Base-by-base conservation (phyloP, 1,284 basidiomycete genomes). In the Takashimella koratensis region DNA sequence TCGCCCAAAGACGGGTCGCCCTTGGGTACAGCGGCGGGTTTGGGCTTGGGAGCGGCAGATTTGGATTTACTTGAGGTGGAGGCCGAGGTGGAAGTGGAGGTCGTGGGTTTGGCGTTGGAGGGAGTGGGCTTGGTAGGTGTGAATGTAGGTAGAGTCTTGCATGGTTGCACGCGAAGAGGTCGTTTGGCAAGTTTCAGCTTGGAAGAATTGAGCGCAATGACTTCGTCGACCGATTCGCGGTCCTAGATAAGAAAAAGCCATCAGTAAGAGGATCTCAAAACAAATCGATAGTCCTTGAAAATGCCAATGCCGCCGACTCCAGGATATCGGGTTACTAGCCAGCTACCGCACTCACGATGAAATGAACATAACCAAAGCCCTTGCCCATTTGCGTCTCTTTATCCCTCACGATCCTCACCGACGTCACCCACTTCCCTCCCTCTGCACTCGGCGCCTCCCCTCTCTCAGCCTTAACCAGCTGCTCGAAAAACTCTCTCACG, bases 361-460 rank as follows among this genome's bases (percentile, higher is more conserved):
- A 92, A 63, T 91, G 86, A 8, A 98, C 86, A 71, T 98, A 98
- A 10, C 87, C 94, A 70, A 98, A 95, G 1, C 95, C 95, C 77
- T 97, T 98, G n/a, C 95, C 95, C 30, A 98, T 82, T 64, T 94
- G 93, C 0, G 92, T 96, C 53, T 91, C 91, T 63, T 84, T 84
- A 75, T 98, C 95, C 44, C 92, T 83, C 44, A 98, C 82, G 56
- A 98, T 84, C 27, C 95, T 83, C 8, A 98, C 92, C 24, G 83
- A 83, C 5, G 83, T 83, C 5, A 98, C 93, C 87, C 89, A 97
- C 22, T 54, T 56, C 10, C 52, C 58, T 3, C 54, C 54, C 4
- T 52, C 59, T 48, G 72, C 62, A 20, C 50, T 55, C 8, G 54
- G 47, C 30, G 30, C 30, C 27, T 71, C 71, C 0, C 93, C 93